These are phyloP conservation scores for Cucurbitaria berberidis DNA, from an alignment of 2,329 filamentous ascomycete species.

Conservation along the genomic window DNA sequence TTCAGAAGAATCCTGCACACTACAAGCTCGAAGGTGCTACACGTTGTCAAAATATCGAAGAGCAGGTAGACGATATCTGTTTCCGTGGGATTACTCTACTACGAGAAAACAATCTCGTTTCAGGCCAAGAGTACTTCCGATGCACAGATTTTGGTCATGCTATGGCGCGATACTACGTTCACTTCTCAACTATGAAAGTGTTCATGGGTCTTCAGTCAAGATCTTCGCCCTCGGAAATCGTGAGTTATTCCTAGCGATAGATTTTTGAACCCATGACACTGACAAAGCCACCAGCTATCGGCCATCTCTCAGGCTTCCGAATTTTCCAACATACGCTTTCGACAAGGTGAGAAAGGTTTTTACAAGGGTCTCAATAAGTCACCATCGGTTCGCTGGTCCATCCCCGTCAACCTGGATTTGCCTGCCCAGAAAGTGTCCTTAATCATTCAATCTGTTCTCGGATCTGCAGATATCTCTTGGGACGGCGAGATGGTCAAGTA, in stretches of 20 bases:
- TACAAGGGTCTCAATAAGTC: constrained; percentile 77
- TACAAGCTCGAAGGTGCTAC: constrained; percentile 69
- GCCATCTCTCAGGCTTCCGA: constrained; percentile 72
- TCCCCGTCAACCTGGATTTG: constrained; percentile 70
- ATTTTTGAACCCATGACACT: background rate
- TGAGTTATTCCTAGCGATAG: constrained; percentile 51
- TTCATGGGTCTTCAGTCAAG: constrained; percentile 68
- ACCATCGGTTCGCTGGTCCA: constrained; percentile 70
- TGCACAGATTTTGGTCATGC: constrained; percentile 76
- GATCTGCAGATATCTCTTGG: constrained; percentile 62
- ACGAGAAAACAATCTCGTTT: constrained; percentile 65
- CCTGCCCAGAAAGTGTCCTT: constrained; percentile 78
- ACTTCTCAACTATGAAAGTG: constrained; percentile 78
- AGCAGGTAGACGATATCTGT: constrained; percentile 73
- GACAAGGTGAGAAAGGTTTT: constrained; percentile 69
- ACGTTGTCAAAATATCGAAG: constrained; percentile 61
- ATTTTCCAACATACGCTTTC: constrained; percentile 75
- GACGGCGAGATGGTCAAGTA: constrained; percentile 64
- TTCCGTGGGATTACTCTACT: constrained; percentile 71
- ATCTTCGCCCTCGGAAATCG: constrained; percentile 70
- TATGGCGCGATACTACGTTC: constrained; percentile 84
- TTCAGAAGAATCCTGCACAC: constrained; percentile 71
- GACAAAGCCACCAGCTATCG: constrained; percentile 60
- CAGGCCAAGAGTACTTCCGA: constrained; percentile 55
- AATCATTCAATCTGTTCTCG: constrained; percentile 77